Evolutionary conservation across 352 stramenopile species (phyloP), one percentile per base, ranked within the genome.

Genomic region (Phytophthora ramorum): DNA sequence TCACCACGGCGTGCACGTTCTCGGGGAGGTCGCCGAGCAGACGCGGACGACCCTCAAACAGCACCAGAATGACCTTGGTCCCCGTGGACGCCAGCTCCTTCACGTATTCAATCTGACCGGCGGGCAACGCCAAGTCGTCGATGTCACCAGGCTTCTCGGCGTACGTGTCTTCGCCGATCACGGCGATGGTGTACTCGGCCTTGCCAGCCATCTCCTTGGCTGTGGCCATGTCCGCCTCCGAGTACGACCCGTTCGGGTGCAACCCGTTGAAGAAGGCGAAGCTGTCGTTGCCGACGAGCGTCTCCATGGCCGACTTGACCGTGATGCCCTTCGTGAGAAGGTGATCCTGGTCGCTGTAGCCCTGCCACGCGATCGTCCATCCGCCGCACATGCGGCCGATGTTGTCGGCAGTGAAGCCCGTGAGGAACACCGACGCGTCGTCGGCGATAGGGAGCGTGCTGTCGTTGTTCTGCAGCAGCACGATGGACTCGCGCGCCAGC

Each of bases 11-110:
- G 41, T 69, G 62, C 19, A 72, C 64, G 34, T 32, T 56, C 59
- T 72, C 67, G 66, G 92, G 93, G 12, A 79, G 52, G 34, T 73
- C 62, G 26, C 56, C 64, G 0, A 93, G 61, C 19, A 90, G 51
- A 58, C 85, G 63, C 28, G 83, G 78, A 22, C 83, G 62, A 26
- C 79, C 85, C 22, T 85, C 79, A 60, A 91, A 81, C 28, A 90
- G 79, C 47, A 90, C 79, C 22, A 89, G 24, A 24, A 93, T 80
- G 44, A 93, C 78, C 55, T 89, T 91, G 22, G 67, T 78, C 22
- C 75, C 55, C 2, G 76, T 69, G 43, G 60, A 62, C 13, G 51
- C 60, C 12, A 68, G 45, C 51, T 35, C 60, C 60, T 62, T 68
- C 20, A 68, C 51, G 43, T 63, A 68, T 24, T 68, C 43, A 32